Evolutionary conservation across 805 yeast species (phyloP), one percentile per base, ranked within the genome.

Genomic region (Helenozyma rhizophorensis): DNA sequence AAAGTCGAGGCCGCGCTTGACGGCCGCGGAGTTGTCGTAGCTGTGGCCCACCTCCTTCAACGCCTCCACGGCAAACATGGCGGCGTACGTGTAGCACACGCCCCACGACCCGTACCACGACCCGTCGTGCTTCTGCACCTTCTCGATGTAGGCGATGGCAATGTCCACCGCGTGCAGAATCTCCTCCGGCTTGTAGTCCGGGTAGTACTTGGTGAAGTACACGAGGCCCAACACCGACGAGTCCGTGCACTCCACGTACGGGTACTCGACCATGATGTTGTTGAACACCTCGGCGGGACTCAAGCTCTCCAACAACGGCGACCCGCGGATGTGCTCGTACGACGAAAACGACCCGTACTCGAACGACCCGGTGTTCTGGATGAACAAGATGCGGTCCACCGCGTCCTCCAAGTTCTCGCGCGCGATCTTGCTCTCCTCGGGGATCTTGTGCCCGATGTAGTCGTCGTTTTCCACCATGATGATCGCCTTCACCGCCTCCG

Each of bases 81-180:
- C 84, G 0, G 97, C 97, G 58, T 93, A 93, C 0, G 96, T 85
- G 54, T 72, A 88, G 54, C 99, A 93, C 4, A 93, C 80, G 23
- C 98, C 99, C 99, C 99, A 93, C 25, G 87, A 79, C 1, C 99
- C 99, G 56, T 89, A 94, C 97, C 97, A 93, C 10, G 95, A 80
- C 0, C 99, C 99, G 57, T 93, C 96, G 6, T 38, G 27, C 0
- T 52, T 50, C 58, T 93, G 98, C 2, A 75, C 74, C 3, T 65
- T 57, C 30, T 73, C 74, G 27, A 93, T 84, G 50, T 82, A 93
- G 4, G 71, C 57, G 11, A 86, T 70, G 0, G 96, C 97, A 33
- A 77, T 69, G 4, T 74, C 66, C 28, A 93, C 83, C 0, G 96
- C 80, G n/a, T 61, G 39, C 32, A 69, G 62, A 19, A 93, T 81